Conservation (phyloP, 1,284 basidiomycete genomes). For the Tilletia horrida region DNA sequence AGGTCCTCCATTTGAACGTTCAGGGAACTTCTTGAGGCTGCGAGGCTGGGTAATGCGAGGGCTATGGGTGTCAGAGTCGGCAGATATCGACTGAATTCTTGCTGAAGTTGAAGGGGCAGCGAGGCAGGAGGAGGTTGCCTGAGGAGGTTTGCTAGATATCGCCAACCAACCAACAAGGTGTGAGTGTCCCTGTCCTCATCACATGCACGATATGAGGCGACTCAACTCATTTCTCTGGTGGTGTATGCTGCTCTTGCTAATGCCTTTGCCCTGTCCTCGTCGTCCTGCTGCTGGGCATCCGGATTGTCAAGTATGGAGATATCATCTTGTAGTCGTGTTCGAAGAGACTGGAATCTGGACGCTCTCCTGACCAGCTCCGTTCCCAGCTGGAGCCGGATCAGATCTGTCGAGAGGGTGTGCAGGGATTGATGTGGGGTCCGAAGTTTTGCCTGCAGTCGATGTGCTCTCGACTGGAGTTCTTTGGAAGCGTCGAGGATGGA, state of each 20-base stretch:
- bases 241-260: conserved; percentile 6
- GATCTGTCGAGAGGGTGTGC: background rate
- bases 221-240: conserved; percentile 5
- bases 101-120: background rate
- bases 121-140: background rate
- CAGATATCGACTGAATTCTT: background rate
- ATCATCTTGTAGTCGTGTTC: background rate
- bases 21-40: background rate
- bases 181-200: too few species aligned
- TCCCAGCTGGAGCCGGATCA: conserved; percentile 10
- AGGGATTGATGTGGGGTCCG: background rate
- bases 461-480: conserved; percentile 5
- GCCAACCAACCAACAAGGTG: too few species aligned
- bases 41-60: background rate
- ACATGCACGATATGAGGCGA: too few species aligned
- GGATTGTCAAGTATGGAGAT: background rate
- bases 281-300: too few species aligned
- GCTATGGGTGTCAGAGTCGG: background rate
- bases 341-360: background rate
- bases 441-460: conserved; percentile 1
- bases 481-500: background rate
- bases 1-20: too few species aligned
- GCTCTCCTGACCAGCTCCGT: conserved; percentile 10
- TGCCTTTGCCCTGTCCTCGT: background rate
- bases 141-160: background rate